Percentiles rank a stretch among this genome's conserved stretches.
phyloP scores from a whole-genome alignment of 139 green algal species.

The Chara braunii region DNA sequence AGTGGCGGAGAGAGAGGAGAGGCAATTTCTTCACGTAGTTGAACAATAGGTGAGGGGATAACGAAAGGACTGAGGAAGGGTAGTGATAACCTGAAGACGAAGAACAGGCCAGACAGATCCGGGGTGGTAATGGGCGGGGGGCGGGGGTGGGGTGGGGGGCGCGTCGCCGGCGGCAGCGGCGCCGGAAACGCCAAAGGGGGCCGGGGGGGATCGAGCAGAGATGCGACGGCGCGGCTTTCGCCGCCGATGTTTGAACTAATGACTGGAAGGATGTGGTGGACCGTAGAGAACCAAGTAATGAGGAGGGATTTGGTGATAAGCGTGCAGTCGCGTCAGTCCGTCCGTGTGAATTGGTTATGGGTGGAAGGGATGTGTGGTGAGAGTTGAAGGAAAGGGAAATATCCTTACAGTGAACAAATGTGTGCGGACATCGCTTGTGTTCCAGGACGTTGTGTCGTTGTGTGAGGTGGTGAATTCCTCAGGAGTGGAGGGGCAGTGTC shows the following conservation, averaged over 20 bases:
- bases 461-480: constrained; percentile 83
- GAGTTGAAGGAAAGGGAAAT: constrained; percentile 79
- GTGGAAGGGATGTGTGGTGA: constrained; percentile 60
- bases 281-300: constrained; percentile 71
- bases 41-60: constrained; percentile 52
- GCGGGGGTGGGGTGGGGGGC: no score
- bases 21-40: constrained; percentile 32
- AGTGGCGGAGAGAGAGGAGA: constrained; percentile 27
- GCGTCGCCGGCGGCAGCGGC: constrained; percentile 8
- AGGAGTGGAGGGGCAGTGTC: constrained; percentile 59
- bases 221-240: no score
- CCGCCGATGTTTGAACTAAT: constrained; percentile 63
- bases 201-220: no score
- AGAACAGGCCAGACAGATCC: constrained; percentile 71
- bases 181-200: no score
- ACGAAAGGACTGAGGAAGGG: constrained; percentile 78
- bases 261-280: constrained; percentile 77
- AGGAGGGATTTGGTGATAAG: constrained; percentile 63
- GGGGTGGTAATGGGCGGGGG: constrained; percentile 61
- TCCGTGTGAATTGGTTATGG: constrained; percentile 92
- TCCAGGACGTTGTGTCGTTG: constrained; percentile 62
- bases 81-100: constrained; percentile 93
- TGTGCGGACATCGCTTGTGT: constrained; percentile 68
- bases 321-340: constrained; percentile 63
- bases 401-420: constrained; percentile 86